Evolutionary conservation across 2,329 filamentous ascomycete genomes (phyloP).

Genomic region (Reticulascus tulasneorum): DNA sequence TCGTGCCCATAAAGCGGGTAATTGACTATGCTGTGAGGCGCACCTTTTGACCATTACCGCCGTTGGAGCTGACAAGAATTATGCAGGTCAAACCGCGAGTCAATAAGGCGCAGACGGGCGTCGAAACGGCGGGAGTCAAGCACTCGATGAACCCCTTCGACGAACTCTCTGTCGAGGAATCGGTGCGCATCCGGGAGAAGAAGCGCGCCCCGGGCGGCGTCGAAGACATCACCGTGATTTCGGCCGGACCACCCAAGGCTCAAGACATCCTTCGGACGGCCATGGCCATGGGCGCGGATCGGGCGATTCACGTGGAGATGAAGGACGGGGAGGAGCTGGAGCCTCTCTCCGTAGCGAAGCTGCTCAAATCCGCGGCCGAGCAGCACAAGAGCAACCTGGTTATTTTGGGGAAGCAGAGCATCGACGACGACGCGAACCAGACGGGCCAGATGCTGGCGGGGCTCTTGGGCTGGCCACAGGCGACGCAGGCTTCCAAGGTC

Average conservation of each 20-base stretch:
- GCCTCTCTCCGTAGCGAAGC: conserved; percentile 87
- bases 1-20: conserved; percentile 78
- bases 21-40: conserved; percentile 77
- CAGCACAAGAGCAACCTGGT: conserved; percentile 88
- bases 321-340: conserved; percentile 75
- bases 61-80: conserved; percentile 1
- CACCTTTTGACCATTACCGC: not conserved
- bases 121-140: conserved; percentile 91
- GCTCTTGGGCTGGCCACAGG: conserved; percentile 87
- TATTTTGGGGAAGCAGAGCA: conserved; percentile 94
- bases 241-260: conserved; percentile 82
- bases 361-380: conserved; percentile 75
- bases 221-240: conserved; percentile 86
- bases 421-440: conserved; percentile 93
- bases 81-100: conserved; percentile 63
- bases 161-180: conserved; percentile 96
- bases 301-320: conserved; percentile 80
- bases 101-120: conserved; percentile 73
- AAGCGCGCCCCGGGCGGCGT: conserved; percentile 69
- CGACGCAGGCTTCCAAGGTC: conserved; percentile 86
- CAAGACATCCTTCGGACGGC: conserved; percentile 88
- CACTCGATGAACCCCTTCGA: conserved; percentile 99
- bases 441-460: conserved; percentile 98
- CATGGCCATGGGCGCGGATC: conserved; percentile 98
- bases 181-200: conserved; percentile 89